Evolutionary conservation across 2,329 filamentous ascomycete genomes (phyloP), one percentile per base, ranked within the genome.

Genomic region (Pseudocercospora crystallina): DNA sequence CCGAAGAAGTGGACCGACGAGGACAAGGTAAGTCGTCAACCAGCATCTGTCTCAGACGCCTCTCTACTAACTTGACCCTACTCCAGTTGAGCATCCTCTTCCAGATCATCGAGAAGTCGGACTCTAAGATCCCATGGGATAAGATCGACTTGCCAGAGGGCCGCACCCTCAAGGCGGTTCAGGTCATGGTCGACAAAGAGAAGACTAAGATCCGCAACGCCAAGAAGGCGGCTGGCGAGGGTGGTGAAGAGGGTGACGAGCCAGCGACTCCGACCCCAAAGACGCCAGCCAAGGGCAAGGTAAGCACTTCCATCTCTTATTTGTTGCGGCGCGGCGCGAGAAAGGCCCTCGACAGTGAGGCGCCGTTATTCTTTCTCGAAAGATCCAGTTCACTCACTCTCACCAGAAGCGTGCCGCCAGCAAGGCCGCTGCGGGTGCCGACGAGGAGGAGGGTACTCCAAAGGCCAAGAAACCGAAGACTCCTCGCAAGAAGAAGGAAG

Each of bases 111-210:
- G 57, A 56, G 44, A 51, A 59, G 41, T 54, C 44, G 35, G 39
- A 47, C 39, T 59, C 56, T 13, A 32, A 59, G 8, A 60, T 67
- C 43, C 57, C 60, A 33, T 69, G 66, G 66, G 49, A 56, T 33
- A 49, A 59, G 17, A 49, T 68, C 56, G 47, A 54, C 11, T 47
- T 65, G 8, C 66, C 66, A 34, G 60, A 63, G 35, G 65, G 61
- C 31, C 63, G 66, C 48, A 68, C 64, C 38, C 37, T 53, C 14
- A 66, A 66, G 53, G 64, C 60, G 5, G 57, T 50, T 33, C 53
- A 58, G 45, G 58, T 62, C 39, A 67, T 65, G 64, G 34, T 67
- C 29, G 61, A 62, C 50, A 65, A 66, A 53, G 63, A 67, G 58
- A 66, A 65, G 54, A 40, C 48, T 31, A 64, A 65, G 53, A 42